phyloP scores from a whole-genome alignment of 2,329 filamentous ascomycete genomes.

The Alternaria triticina region DNA sequence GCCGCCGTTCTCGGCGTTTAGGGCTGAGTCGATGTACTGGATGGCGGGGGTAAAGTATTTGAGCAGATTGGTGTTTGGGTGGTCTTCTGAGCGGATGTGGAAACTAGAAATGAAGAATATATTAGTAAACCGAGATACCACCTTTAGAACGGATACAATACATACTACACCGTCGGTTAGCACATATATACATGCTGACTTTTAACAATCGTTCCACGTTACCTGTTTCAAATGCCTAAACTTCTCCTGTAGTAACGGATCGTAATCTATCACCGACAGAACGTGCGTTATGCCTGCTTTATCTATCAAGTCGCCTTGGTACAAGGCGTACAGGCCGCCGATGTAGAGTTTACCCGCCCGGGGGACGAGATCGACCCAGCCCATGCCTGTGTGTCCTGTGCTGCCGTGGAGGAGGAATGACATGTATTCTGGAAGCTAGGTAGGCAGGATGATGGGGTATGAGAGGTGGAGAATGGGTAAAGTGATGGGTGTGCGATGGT shows the following conservation, averaged over 20 bases:
- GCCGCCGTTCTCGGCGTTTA: conserved; percentile 17
- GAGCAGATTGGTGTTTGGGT: conserved; percentile 41
- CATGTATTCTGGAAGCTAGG: conserved; percentile 22
- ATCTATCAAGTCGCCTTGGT: conserved; percentile 46
- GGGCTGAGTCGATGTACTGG: conserved; percentile 31
- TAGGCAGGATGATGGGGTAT: neutral
- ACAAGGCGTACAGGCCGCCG: conserved; percentile 51
- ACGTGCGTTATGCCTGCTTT: conserved; percentile 43
- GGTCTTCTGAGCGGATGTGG: conserved; percentile 41
- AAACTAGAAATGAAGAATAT: neutral
- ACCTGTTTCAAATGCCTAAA: conserved; percentile 36
- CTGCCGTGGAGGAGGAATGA: conserved; percentile 43
- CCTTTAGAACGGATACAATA: neutral
- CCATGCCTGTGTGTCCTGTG: conserved; percentile 41
- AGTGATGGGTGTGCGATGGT: neutral
- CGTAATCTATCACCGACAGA: conserved; percentile 42
- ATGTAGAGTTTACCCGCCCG: conserved; percentile 47
- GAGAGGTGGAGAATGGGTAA: neutral
- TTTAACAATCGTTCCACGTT: neutral
- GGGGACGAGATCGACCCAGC: conserved; percentile 49
- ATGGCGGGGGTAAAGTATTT: conserved; percentile 30
- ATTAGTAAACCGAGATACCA: neutral
- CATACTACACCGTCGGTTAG: neutral
- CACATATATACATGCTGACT: no score
- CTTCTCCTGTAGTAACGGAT: conserved; percentile 31